Evolutionary conservation across 2,329 filamentous ascomycete species (phyloP).

Genomic region (Cadophora malorum): DNA sequence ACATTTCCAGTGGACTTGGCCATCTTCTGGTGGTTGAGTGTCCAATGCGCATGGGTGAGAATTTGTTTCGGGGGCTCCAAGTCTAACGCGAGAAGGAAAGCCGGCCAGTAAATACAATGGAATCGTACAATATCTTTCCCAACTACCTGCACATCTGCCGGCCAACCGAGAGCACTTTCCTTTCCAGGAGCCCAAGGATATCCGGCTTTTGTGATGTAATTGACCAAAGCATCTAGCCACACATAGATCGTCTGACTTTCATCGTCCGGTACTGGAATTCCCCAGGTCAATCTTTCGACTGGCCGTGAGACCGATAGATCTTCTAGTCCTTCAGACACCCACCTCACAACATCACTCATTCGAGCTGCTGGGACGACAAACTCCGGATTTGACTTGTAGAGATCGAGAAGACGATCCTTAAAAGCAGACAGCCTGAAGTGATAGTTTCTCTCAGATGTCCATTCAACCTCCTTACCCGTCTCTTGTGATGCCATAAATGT

Average conservation of each 20-base stretch:
- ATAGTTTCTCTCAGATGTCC: constrained; percentile 92
- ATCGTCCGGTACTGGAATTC: constrained; percentile 86
- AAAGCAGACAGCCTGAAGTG: constrained; percentile 91
- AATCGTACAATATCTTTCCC: constrained; percentile 97
- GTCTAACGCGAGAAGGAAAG: constrained; percentile 87
- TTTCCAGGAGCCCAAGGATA: constrained; percentile 79
- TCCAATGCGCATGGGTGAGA: constrained; percentile 94
- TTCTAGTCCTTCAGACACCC: constrained; percentile 78
- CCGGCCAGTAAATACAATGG: constrained; percentile 98
- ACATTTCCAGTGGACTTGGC: constrained; percentile 95
- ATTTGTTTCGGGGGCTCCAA: constrained; percentile 80
- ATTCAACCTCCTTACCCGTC: constrained; percentile 92
- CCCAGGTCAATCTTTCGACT: constrained; percentile 79
- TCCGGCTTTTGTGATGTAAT: constrained; percentile 87
- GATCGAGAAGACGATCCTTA: constrained; percentile 75
- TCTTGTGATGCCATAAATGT: constrained; percentile 85
- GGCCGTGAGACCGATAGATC: constrained; percentile 92
- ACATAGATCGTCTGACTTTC: constrained; percentile 92
- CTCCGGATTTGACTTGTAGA: constrained; percentile 77
- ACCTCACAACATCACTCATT: constrained; percentile 79
- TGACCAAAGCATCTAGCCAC: constrained; percentile 95
- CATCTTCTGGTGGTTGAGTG: constrained; percentile 91
- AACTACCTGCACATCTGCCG: constrained; percentile 88
- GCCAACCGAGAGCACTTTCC: constrained; percentile 75
- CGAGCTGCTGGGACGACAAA: constrained; percentile 78